Conservation (phyloP, 1,284 basidiomycete genomes). For the Afroboletus lepidellus region DNA sequence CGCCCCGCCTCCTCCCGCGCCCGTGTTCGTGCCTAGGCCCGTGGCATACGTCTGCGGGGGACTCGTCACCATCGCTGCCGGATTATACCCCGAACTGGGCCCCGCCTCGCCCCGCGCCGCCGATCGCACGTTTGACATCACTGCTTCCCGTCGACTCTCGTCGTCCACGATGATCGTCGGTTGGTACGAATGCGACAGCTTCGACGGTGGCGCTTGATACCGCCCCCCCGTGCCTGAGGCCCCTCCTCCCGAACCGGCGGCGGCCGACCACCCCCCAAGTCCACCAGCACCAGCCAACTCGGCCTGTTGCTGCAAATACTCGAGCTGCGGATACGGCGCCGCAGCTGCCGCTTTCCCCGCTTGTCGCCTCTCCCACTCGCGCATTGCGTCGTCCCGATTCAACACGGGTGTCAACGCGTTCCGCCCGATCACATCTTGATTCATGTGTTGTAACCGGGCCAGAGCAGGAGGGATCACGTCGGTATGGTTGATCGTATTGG, state of each 20-base stretch:
- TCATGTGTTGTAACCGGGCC: slow-evolving; percentile 85
- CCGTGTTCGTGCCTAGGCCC: slow-evolving; percentile 7
- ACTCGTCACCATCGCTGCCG: slow-evolving; percentile 58
- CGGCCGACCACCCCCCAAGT: slow-evolving; percentile 47
- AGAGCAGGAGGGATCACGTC: slow-evolving; percentile 91
- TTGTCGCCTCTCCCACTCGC: slow-evolving; percentile 86
- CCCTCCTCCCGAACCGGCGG: slow-evolving; percentile 21
- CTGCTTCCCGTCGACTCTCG: slow-evolving; percentile 64
- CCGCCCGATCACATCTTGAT: slow-evolving; percentile 78
- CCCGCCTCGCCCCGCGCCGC: slow-evolving; percentile 55
- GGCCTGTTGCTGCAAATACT: slow-evolving; percentile 89
- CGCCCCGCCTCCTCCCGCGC: background rate
- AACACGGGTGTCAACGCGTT: slow-evolving; percentile 86
- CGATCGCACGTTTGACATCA: slow-evolving; percentile 71
- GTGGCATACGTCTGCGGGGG: slow-evolving; percentile 70
- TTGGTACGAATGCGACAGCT: slow-evolving; percentile 65
- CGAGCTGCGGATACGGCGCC: slow-evolving; percentile 82
- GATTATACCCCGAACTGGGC: slow-evolving; percentile 43
- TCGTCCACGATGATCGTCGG: slow-evolving; percentile 56
- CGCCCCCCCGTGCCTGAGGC: slow-evolving; percentile 21
- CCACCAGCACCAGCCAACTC: slow-evolving; percentile 72
- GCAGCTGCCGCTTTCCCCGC: slow-evolving; percentile 62
- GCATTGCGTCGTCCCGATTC: slow-evolving; percentile 86
- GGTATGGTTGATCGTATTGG: slow-evolving; percentile 84
- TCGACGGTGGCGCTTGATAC: slow-evolving; percentile 56